Evolutionary conservation across 2,329 filamentous ascomycete species (phyloP).

Genomic region (Nemania sp.): DNA sequence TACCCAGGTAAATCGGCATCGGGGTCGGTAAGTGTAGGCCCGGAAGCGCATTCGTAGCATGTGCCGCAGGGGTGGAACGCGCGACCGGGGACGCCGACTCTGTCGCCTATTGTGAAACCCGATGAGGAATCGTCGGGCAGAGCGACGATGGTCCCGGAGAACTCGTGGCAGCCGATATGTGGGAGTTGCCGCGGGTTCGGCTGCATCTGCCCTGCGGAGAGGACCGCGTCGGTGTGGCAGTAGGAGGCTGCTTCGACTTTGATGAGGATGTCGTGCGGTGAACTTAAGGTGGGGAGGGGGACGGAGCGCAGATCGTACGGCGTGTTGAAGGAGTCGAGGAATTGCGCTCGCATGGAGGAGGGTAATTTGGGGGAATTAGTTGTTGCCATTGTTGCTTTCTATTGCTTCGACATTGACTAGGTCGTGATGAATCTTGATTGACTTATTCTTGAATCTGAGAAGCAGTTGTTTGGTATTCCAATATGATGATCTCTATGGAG

Average conservation of each 20-base stretch:
- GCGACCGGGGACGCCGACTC: constrained; percentile 47
- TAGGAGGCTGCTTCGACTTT: constrained; percentile 51
- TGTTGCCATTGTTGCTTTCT: background rate
- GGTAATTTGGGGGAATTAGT: constrained; percentile 18
- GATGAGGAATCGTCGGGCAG: constrained; percentile 21
- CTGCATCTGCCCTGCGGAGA: constrained; percentile 34
- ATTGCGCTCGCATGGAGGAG: constrained; percentile 44
- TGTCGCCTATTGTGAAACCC: constrained; percentile 33
- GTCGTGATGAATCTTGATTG: too few species aligned
- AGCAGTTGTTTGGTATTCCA: background rate
- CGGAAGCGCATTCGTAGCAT: constrained; percentile 45
- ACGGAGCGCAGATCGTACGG: constrained; percentile 44
- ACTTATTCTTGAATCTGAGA: too few species aligned
- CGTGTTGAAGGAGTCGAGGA: constrained; percentile 46
- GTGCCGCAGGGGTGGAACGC: constrained; percentile 45
- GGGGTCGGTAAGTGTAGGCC: constrained; percentile 26
- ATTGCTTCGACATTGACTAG: background rate
- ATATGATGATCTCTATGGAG: too few species aligned
- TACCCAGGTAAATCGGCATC: constrained; percentile 44
- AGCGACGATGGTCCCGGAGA: constrained; percentile 49
- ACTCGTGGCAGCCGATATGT: constrained; percentile 50
- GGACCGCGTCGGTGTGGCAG: constrained; percentile 46
- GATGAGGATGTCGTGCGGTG: constrained; percentile 47
- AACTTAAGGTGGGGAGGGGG: constrained; percentile 39
- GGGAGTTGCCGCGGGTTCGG: constrained; percentile 45